Evolutionary conservation across 345 rosid genomes (phyloP).

Genomic region (Salix purpurea): DNA sequence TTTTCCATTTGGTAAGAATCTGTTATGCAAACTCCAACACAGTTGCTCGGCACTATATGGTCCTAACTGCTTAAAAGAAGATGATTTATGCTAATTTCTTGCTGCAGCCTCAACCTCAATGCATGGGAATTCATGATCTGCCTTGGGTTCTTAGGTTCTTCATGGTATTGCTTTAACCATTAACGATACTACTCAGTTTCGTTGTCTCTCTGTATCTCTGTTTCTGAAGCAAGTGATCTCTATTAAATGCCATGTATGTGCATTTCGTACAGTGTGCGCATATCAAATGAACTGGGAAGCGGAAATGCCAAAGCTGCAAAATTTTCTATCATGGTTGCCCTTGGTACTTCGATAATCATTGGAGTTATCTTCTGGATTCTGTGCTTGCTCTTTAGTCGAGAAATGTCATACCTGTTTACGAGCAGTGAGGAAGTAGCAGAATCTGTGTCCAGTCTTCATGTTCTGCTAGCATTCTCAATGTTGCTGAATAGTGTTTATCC

Average conservation of each 20-base stretch:
- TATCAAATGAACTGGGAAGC: slow-evolving; percentile 47
- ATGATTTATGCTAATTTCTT: too few relatives aligned
- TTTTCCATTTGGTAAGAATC: slow-evolving; percentile 74
- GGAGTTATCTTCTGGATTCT: slow-evolving; percentile 29
- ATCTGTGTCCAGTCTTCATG: slow-evolving; percentile 29
- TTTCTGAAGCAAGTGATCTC: too few relatives aligned
- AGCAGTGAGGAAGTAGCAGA: slow-evolving; percentile 25
- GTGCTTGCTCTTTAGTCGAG: slow-evolving; percentile 28
- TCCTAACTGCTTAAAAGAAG: too few relatives aligned
- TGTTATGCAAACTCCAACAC: slow-evolving; percentile 34
- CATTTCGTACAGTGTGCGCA: slow-evolving; percentile 34
- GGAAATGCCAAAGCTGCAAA: slow-evolving; percentile 35
- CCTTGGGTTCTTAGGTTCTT: slow-evolving; percentile 32
- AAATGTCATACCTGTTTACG: slow-evolving; percentile 33
- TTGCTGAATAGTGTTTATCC: slow-evolving; percentile 40
- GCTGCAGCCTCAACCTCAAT: slow-evolving; percentile 37
- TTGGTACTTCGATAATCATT: slow-evolving; percentile 15
- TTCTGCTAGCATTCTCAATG: slow-evolving; percentile 36
- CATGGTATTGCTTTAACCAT: slow-evolving; percentile 17
- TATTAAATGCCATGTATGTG: too few relatives aligned
- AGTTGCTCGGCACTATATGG: slow-evolving; percentile 42
- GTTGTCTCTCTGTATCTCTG: too few relatives aligned
- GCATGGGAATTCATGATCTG: slow-evolving; percentile 36
- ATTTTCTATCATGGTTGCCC: slow-evolving; percentile 33
- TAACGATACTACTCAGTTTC: too few relatives aligned